phyloP scores from a whole-genome alignment of 1,284 basidiomycete species.

The Trichosporon faecale region DNA sequence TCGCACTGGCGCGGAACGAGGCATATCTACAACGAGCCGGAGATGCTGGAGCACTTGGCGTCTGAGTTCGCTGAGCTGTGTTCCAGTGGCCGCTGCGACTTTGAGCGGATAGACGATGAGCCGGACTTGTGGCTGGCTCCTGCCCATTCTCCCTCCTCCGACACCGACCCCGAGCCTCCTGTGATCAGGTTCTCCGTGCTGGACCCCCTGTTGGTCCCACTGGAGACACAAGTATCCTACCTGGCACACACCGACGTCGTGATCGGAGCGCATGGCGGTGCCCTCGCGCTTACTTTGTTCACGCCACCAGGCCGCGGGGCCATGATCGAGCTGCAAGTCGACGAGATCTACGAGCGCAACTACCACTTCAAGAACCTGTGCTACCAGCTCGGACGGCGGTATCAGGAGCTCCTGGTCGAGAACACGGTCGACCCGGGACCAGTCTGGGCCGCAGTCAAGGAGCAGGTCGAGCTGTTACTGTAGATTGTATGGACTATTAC shows the following conservation, averaged over 20 bases:
- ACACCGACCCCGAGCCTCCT: neutral
- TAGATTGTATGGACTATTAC: neutral
- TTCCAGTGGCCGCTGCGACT: slow-evolving; percentile 28
- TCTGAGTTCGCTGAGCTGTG: slow-evolving; percentile 13
- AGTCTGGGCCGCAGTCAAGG: slow-evolving; percentile 30
- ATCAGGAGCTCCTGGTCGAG: slow-evolving; percentile 30
- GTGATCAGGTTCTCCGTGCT: slow-evolving; percentile 19
- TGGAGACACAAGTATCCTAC: slow-evolving; percentile 44
- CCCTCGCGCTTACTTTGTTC: slow-evolving; percentile 45
- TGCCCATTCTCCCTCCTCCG: neutral
- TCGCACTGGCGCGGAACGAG: slow-evolving; percentile 40
- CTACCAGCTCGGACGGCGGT: slow-evolving; percentile 19
- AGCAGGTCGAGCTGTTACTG: slow-evolving; percentile 19
- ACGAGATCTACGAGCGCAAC: slow-evolving; percentile 28
- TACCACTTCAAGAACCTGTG: slow-evolving; percentile 50
- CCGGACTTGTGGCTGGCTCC: slow-evolving; percentile 36
- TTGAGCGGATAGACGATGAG: slow-evolving; percentile 32
- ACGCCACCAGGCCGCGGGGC: slow-evolving; percentile 36
- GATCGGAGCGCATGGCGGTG: slow-evolving; percentile 44
- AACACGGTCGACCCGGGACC: slow-evolving; percentile 35
- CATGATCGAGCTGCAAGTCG: slow-evolving; percentile 42
- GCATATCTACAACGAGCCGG: slow-evolving; percentile 43
- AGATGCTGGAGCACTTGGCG: slow-evolving; percentile 32
- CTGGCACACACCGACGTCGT: slow-evolving; percentile 43
- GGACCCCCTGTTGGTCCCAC: slow-evolving; percentile 33